Base-by-base conservation (phyloP, 192 early-diverging fungal species). In the Backusella australiensis region DNA sequence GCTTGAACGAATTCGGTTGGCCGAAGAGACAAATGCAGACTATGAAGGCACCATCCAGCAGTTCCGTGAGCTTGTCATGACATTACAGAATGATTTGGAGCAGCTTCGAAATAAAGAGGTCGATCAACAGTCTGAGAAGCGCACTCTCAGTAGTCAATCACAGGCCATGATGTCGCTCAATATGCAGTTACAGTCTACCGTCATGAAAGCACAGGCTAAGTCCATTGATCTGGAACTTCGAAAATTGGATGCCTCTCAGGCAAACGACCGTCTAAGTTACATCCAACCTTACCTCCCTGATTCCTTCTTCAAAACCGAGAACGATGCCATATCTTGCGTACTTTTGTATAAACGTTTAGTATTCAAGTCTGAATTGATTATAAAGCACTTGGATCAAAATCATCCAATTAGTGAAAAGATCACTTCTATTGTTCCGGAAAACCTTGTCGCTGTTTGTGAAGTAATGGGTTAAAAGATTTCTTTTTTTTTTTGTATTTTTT, bases 161-260 rank as follows among this genome's bases (percentile, higher is more conserved):
- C 96, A 96, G 75, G 92, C 89, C 15, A 94, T 96, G 92, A 80
- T 95, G 74, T 90, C 85, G 17, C 86, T 95, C 19, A 96, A 93
- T 68, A 78, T 95, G 69, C 92, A 94, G 66, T 83, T 98, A 56
- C 93, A 95, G 79, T 88, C 89, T 17, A 91, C 94, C 0, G 90
- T 89, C 11, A 88, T 92, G 81, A 95, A 96, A 79, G 90, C 93
- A 4, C 92, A 95, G 76, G 93, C 96, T 23, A 95, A 94, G 84
- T 89, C 93, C 15, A 91, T 98, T 44, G 97, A 98, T 83, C 82
- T 97, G 42, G 96, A 97, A 73, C 83, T 98, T 71, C 90, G 93
- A 14, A 93, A 93, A 53, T 82, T 98, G 21, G 96, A 98, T 19
- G 94, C 92, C 26, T 81, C 87, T 5, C 96, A 98, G 81, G 95